Base-by-base conservation (phyloP, 495 filamentous ascomycete genomes). In the Penicillium flavigenum region DNA sequence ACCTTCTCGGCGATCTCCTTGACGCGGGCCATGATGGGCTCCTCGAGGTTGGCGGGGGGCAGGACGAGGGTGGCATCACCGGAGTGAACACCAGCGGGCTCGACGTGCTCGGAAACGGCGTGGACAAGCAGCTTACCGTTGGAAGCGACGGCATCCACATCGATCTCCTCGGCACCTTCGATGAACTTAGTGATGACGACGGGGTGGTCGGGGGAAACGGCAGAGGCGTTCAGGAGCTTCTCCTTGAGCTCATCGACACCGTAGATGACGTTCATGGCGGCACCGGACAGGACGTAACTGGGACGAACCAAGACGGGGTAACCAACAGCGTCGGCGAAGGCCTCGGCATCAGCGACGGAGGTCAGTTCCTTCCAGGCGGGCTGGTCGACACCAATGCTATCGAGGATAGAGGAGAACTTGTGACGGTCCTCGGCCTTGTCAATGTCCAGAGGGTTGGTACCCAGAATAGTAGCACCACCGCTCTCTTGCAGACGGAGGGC, bases 181-280 rank as follows among this genome's bases (percentile, higher is more conserved):
- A 98, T 97, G 76, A 95, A 97, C 75, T 98, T 95, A 50, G 93
- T 96, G 71, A 98, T 98, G 55, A 98, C 93, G 24, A 98, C 93
- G 17, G 93, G 93, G 74, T 97, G 91, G 68, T 98, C 94, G 38
- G 88, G 87, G 19, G 93, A 97, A 58, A 98, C 94, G 43, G 95
- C 90, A 48, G 83, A 86, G 42, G 93, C 93, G 61, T 94, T 92
- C 42, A 88, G 73, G 31, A 98, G 85, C 75, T 95, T 97, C 59
- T 89, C 85, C 71, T 91, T 86, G 29, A 98, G 81, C 75, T 97
- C 91, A 56, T 86, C 85, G 59, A 90, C 85, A 54, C 86, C 91
- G 72, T 90, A 91, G 62, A 97, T 94, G 27, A 96, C 96, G 70
- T 90, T 97, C 93, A 98, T 98, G 51, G 93, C 93, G 47, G 93